Evolutionary conservation across 176 grass and related monocot species (phyloP), one percentile per base, ranked within the genome.

Genomic region (Triticum timopheevii): DNA sequence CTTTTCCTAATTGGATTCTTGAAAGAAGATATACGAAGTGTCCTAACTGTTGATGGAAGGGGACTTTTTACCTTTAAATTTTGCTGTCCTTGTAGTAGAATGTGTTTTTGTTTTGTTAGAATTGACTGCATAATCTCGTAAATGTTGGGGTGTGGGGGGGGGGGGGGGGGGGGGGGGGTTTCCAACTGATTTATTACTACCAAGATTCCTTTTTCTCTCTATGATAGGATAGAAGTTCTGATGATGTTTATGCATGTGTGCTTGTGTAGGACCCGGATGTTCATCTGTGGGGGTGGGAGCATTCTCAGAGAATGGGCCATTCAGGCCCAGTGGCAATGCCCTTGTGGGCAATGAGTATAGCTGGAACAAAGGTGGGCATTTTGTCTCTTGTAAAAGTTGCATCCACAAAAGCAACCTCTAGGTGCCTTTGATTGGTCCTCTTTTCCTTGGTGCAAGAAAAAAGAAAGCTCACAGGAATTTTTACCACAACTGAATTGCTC

Each of bases 241-340:
- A 78, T 86, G 52, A 70, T 88, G 64, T 76, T 7, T 45, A 47
- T 68, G 70, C 67, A 76, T 20, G 25, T 33, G 73, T 80, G 23
- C 2, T 87, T 69, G 88, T 84, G 82, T 80, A 98, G 96, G 96
- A 10, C 96, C 96, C 83, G 96, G 96, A 58, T 98, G 96, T 54
- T 98, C 96, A 79, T 98, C 96, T 16, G 88, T 98, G 62, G 96
- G 96, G n/a, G 93, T 95, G 69, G 96, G 96, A 73, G 96, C 96
- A 20, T 95, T 98, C 81, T 93, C 93, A 77, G 96, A 98, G 89
- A 95, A 95, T 87, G 96, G 96, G 7, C 93, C 93, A 71, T 98
- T 98, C 73, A 93, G 96, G 82, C 91, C 93, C 72, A 98, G 88
- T 33, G 92, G 92, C 31, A 88, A 92, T 36, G 85, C 75, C 56